Conservation (phyloP, 306 rosid genomes). For the Ormosia emarginata region DNA sequence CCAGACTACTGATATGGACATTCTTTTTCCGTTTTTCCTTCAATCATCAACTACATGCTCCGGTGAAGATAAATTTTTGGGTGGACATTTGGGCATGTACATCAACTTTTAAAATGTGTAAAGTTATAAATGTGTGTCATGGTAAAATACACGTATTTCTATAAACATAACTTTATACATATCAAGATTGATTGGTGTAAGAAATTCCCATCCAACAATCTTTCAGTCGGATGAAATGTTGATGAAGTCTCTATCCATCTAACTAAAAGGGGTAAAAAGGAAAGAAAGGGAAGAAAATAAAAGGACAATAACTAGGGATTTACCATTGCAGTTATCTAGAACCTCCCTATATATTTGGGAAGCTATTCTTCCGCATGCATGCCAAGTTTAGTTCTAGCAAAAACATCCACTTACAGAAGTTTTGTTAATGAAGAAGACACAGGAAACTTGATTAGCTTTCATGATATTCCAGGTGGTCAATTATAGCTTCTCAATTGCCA, state of each 20-base stretch:
- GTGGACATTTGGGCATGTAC: no score
- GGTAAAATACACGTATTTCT: no score
- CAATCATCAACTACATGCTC: not conserved
- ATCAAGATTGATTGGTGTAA: no score
- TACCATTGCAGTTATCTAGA: slow-evolving; percentile 16
- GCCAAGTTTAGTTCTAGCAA: slow-evolving; percentile 44
- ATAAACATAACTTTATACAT: no score
- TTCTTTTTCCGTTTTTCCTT: not conserved
- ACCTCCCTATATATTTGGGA: slow-evolving; percentile 22
- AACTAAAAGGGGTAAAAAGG: slow-evolving; percentile 21
- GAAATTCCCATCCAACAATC: no score
- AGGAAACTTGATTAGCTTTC: not conserved
- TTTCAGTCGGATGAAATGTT: not conserved
- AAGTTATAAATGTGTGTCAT: no score
- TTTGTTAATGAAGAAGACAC: not conserved
- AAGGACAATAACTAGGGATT: not conserved
- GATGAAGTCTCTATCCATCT: slow-evolving; percentile 8
- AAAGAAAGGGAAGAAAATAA: not conserved
- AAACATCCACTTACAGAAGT: slow-evolving; percentile 18
- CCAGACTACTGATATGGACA: slow-evolving; percentile 9
- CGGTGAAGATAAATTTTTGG: no score
- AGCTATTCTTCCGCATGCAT: slow-evolving; percentile 27
- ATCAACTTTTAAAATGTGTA: no score
- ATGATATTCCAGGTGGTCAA: slow-evolving; percentile 70
- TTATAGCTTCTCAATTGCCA: slow-evolving; percentile 85